Evolutionary conservation across 805 yeast species (phyloP), one percentile per base, ranked within the genome.

Genomic region (Candida orba): DNA sequence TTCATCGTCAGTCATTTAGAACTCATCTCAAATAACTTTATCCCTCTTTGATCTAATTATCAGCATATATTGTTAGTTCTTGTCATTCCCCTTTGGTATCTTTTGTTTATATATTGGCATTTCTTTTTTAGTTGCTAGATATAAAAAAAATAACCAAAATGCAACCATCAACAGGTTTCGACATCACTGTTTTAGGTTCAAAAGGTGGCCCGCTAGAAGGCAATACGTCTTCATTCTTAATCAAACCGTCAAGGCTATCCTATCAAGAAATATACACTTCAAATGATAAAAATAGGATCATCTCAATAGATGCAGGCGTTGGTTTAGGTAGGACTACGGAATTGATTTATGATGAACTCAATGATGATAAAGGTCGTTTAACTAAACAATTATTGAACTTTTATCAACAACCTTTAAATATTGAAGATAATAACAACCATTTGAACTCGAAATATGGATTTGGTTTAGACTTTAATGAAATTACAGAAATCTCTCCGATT

Each of bases 171-270:
- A 62, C 25, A 43, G 42, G 40, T 20, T 81, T 81, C 56, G 85
- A 82, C 47, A 52, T 84, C 17, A 77, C 84, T 2, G 74, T 82
- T 23, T 63, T 84, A 48, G 96, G 96, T 7, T 75, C 85, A 22
- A 75, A 86, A 3, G 96, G 96, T 7, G 96, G 96, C 2, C 96
- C 96, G 0, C 57, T 79, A 12, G 93, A 85, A 29, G 75, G 80
- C 7, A 65, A 71, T 15, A 85, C 84, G 4, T 86, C 91, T 50
- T 71, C 86, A 3, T 74, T 79, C 46, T 63, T 89, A 42, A 51
- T 89, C 17, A 84, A 85, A 54, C 80, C 88, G 0, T 54, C 71
- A 3, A 34, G 54, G 6, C 44, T 71, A 3, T 50, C 73, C 2
- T 80, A 75, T 56, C 45, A 50, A n/a, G 60, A 65, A 10, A 64